Evolutionary conservation across 176 grass and related monocot genomes (phyloP), one percentile per base, ranked within the genome.

Genomic region (Musa itinerans): DNA sequence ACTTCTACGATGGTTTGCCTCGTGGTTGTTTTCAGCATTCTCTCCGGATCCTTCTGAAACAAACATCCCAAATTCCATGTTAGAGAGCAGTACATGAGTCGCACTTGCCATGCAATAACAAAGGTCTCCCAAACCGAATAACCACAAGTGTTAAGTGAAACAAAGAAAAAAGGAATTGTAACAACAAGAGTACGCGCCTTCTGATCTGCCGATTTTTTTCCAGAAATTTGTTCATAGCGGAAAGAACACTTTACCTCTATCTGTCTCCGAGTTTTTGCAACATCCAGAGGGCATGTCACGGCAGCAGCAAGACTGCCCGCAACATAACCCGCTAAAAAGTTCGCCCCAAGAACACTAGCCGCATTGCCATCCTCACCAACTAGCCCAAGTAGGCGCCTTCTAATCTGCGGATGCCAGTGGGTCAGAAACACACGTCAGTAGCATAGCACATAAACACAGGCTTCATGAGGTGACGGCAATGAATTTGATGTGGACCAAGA

Each of bases 251-350:
- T 88, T 83, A 75, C 90, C 88, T 97, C 93, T 81, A 97, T 97
- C 69, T 93, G 93, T 82, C 86, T 83, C 53, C 93, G 81, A 56
- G 93, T 97, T 72, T 93, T 97, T 53, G 90, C 93, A 55, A 97
- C 93, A 93, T 97, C 90, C 10, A 93, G 85, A 89, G 93, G 93
- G 72, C 87, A 90, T 53, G 93, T 97, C 61, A 75, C 87, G 26
- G 83, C 89, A 70, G 93, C 80, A 64, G 93, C 89, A 75, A 97
- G 74, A 75, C 90, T 43, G 63, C 93, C 90, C 76, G 93, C 90
- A 88, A 85, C 72, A 79, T 93, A 93, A 63, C 90, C 93, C 0
- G 93, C 82, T 22, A 86, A 87, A 80, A 97, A 90, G 71, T 97
- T 97, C 71, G 81, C 81, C 21, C 79, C 93, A 68, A 90, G 64